Base-by-base conservation (phyloP, 208 protist genomes). In the Wallacemonas sp. region DNA sequence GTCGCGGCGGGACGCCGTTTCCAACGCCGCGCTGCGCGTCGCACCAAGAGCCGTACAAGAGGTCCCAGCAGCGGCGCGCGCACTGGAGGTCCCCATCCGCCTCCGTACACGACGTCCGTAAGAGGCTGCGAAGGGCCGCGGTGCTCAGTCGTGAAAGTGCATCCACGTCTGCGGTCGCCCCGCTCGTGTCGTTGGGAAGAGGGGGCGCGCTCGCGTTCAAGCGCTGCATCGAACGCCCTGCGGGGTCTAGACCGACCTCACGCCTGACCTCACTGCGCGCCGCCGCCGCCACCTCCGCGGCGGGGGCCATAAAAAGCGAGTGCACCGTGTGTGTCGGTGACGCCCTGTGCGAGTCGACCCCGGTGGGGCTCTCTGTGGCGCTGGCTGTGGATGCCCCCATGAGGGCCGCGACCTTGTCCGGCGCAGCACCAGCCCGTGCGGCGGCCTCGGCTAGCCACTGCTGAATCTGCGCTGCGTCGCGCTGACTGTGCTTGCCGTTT, bases 371-470 rank as follows among this genome's bases (percentile, higher is more conserved):
- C 54, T 22, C 54, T 36, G 54, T 56, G 49, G 30, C 15, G 9
- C 11, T 30, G 15, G 42, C 11, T 8, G 42, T 6, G 4, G 42
- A 5, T 19, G 5, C 28, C 0, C 4, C 9, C 4, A 58, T 14
- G 6, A 42, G 51, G 4, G 51, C 11, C n/a, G 51, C 22, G 30
- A 58, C 51, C 30, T 58, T 58, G 51, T 58, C 36, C 11, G 51
- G 51, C 11, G 14, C 51, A 2, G 24, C 51, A 1, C 90, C 90
- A 27, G 64, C 63, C 6, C 72, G 77, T 6, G 90, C 90, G 0
- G 90, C 86, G 21, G 90, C 90, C 75, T 95, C 90, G 0, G 86
- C 86, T 8, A 95, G 59, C 68, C 77, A 66, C 22, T 54, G 58
- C 9, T 71, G 68, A 8, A 84, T 68, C n/a, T 62, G 9, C 24